Percentiles rank a stretch among this genome's conserved stretches.
These are phyloP conservation scores for Phytophthora quininea DNA, from an alignment of 352 stramenopile species.

Conservation along the genomic window DNA sequence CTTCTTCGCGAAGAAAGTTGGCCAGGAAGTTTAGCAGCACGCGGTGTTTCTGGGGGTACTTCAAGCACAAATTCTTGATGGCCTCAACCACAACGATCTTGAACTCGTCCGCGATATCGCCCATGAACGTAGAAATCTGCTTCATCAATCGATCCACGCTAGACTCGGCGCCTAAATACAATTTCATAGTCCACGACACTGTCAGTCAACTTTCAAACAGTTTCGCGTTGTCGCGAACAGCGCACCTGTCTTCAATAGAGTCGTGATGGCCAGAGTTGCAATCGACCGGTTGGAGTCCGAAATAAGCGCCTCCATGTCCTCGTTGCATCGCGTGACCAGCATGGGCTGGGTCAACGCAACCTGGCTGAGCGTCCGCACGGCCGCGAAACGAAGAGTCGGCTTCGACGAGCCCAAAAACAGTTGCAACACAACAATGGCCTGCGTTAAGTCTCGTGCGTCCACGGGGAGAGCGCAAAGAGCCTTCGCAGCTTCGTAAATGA, in stretches of 20 bases:
- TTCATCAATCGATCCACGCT: constrained; percentile 97
- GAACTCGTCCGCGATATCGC: constrained; percentile 99
- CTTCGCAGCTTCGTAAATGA: constrained; percentile 99
- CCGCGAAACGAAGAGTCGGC: constrained; percentile 95
- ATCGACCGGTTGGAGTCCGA: constrained; percentile 97
- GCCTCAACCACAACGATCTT: constrained; percentile 99
- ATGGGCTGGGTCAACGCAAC: constrained; percentile 93
- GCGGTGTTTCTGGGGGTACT: constrained; percentile 98
- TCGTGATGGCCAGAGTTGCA: constrained; percentile 99
- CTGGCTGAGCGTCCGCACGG: constrained; percentile 96
- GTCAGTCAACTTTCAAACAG: constrained; percentile 4
- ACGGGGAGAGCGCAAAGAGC: constrained; percentile 96
- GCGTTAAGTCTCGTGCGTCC: constrained; percentile 95
- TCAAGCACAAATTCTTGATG: constrained; percentile 97
- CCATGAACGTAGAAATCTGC: constrained; percentile 98
- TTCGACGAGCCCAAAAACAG: constrained; percentile 95
- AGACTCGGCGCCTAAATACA: constrained; percentile 85
- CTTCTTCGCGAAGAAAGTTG: constrained; percentile 96
- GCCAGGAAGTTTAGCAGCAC: constrained; percentile 98
- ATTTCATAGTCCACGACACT: not conserved
- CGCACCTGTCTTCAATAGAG: constrained; percentile 97
- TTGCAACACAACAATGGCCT: constrained; percentile 98
- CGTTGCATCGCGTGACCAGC: constrained; percentile 97
- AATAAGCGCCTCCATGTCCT: constrained; percentile 98
- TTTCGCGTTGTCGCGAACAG: not conserved